Evolutionary conservation across 2,329 filamentous ascomycete genomes (phyloP), one percentile per base, ranked within the genome.

Genomic region (Diaporthe humulicola): DNA sequence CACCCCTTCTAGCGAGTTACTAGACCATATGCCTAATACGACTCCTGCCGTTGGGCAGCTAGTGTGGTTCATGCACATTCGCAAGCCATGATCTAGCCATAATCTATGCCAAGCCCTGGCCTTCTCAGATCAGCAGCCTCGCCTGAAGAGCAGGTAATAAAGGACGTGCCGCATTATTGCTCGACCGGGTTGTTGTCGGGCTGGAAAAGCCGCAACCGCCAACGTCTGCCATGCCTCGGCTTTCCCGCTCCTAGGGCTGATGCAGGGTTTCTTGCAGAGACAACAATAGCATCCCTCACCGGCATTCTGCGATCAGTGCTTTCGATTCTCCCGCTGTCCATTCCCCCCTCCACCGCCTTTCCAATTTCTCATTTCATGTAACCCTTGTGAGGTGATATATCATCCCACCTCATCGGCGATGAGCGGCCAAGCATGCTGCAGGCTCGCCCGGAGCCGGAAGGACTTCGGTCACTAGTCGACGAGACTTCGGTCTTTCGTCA

Each of bases 201-300:
- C 48, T 30, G 64, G 48, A 69, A 69, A 69, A 54, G 48, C 33
- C 64, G 64, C 64, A 40, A 40, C 33, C 33, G 48, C 48, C 22
- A 14, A 30, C 14, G 1, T 40, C 22, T 58, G 19, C 45, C 45
- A 52, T 28, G 64, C 64, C 48, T 69, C 64, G 64, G 64, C 64
- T 69, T 25, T 69, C 48, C 64, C 48, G 64, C 48, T 69, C 64
- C 48, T 69, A 69, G 64, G 64, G 64, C 64, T 69, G 64, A 69
- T 40, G 52, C 48, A 69, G 64, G 64, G 48, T 69, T 19, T 28
- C 30, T 30, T 64, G 40, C 40, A 28, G 64, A 19, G n/a, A 69
- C 64, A 69, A 54, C 48, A 40, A 69, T 69, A 36, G 42, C 42
- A 22, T 40, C 33, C 15, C 14, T 28, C 30, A 40, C 22, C 45